Base-by-base conservation (phyloP, 2,329 filamentous ascomycete genomes). In the Alternaria metachromatica region DNA sequence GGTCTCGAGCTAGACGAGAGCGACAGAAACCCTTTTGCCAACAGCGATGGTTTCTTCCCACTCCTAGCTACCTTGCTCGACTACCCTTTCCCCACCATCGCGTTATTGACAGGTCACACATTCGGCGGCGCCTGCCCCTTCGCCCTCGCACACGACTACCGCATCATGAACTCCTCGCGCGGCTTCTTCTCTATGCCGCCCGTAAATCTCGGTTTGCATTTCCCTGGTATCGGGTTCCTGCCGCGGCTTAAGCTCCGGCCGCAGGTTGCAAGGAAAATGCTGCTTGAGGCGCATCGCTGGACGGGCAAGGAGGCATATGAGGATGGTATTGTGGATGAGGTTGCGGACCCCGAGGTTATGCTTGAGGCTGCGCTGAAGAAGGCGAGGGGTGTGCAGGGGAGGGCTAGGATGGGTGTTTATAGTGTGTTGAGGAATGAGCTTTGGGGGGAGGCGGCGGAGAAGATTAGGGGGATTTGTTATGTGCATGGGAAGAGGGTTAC, bases 11-110 rank as follows among this genome's bases (percentile, higher is more conserved):
- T 85, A 4, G 83, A 84, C 49, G 83, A 85, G 66, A 69, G 73
- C 11, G 82, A 84, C 51, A 81, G 79, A 15, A 85, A 84, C 67
- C 83, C 85, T 25, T 85, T 83, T 58, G 88, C 84, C 77, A 88
- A 90, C 43, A 82, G 82, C 15, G 87, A 85, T 69, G 83, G 82
- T 25, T 90, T 89, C 59, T 86, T 84, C 11, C 87, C 88, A 73
- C 75, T 85, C 5, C 75, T 85, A 13, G 81, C 83, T 25, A 84
- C 83, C 1, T 69, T 80, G 78, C 74, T 86, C 69, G 83, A 85
- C 72, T 85, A 84, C 57, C 82, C 82, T 0, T 84, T 77, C 61
- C 84, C 84, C 6, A 86, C 84, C 2, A 81, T 85, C 26, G 83
- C 83, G 4, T 74, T 84, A 0, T 62, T 86, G 5, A 85, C 83